Evolutionary conservation across 148 eudicot genomes (phyloP).

Genomic region (Cornus florida): DNA sequence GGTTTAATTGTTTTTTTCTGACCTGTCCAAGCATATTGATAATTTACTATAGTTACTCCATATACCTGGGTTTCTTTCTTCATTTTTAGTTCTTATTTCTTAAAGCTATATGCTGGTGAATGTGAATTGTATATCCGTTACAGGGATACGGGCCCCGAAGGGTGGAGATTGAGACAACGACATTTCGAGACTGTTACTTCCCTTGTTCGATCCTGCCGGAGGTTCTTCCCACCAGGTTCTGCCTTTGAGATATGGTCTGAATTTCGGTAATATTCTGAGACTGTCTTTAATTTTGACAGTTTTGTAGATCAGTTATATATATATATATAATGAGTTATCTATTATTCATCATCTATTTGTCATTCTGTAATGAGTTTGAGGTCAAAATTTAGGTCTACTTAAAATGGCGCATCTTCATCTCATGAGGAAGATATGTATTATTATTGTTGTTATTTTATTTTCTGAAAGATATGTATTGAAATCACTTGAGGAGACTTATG

Average conservation of each 20-base stretch:
- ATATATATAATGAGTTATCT: not conserved
- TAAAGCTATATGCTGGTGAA: slow-evolving; percentile 8
- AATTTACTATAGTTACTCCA: not conserved
- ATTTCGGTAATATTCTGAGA: slow-evolving; percentile 57
- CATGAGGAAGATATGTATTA: no score
- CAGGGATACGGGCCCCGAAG: slow-evolving; percentile 97
- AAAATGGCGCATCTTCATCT: not conserved
- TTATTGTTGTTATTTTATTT: no score
- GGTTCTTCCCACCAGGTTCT: slow-evolving; percentile 90
- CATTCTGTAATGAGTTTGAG: not conserved
- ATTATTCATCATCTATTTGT: not conserved
- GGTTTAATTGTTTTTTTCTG: not conserved
- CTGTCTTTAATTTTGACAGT: not conserved
- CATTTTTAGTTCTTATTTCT: slow-evolving; percentile 10
- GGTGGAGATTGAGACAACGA: slow-evolving; percentile 94
- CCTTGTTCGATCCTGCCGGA: slow-evolving; percentile 90
- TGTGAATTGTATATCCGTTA: slow-evolving; percentile 18
- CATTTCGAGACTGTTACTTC: slow-evolving; percentile 92
- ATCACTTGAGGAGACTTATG: no score
- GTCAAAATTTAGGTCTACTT: not conserved
- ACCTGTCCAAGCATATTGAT: not conserved
- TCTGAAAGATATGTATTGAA: no score
- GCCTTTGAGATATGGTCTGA: slow-evolving; percentile 96
- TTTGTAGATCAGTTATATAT: not conserved
- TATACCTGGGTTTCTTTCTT: not conserved